A percentile compares a stretch with the other conserved stretches of the same genome.
These are phyloP conservation scores for Paraglomus occultum DNA, from an alignment of 192 early-diverging fungal species.

Conservation along the genomic window DNA sequence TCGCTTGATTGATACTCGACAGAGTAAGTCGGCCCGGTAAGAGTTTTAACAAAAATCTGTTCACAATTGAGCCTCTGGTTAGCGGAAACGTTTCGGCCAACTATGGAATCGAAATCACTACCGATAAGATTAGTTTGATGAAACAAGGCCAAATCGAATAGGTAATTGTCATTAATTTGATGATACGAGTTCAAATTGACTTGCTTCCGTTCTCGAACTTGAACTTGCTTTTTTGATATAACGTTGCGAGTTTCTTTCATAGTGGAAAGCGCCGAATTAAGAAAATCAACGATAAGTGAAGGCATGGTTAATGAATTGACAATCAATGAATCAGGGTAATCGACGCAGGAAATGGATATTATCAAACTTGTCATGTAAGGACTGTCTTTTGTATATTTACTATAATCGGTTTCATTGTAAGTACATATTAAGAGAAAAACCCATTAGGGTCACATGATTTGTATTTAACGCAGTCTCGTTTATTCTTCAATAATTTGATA, in stretches of 20 bases:
- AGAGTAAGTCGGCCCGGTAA: slow-evolving; percentile 75
- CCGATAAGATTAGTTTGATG: neutral
- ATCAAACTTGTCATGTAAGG: too few relatives aligned
- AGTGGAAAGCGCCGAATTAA: neutral
- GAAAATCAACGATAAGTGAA: neutral
- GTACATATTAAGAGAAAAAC: too few relatives aligned
- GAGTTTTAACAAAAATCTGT: slow-evolving; percentile 7
- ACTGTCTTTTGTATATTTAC: too few relatives aligned
- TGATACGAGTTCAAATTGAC: neutral
- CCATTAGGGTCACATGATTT: too few relatives aligned
- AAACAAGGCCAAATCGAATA: neutral
- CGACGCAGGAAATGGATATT: too few relatives aligned
- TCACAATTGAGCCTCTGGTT: too few relatives aligned
- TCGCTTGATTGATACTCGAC: slow-evolving; percentile 72
- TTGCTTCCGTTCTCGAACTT: neutral
- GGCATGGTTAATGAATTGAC: too few relatives aligned
- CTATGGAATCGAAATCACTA: neutral
- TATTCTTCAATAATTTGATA: too few relatives aligned
- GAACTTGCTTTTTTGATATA: slow-evolving; percentile 1
- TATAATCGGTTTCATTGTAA: too few relatives aligned
- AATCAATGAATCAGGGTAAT: too few relatives aligned
- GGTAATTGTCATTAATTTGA: neutral
- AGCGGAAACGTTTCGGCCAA: too few relatives aligned
- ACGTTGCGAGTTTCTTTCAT: neutral
- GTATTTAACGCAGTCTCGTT: too few relatives aligned